A percentile compares a stretch with the other conserved stretches of the same genome.
phyloP scores from a whole-genome alignment of 306 rosid species.

The Trifolium repens region DNA sequence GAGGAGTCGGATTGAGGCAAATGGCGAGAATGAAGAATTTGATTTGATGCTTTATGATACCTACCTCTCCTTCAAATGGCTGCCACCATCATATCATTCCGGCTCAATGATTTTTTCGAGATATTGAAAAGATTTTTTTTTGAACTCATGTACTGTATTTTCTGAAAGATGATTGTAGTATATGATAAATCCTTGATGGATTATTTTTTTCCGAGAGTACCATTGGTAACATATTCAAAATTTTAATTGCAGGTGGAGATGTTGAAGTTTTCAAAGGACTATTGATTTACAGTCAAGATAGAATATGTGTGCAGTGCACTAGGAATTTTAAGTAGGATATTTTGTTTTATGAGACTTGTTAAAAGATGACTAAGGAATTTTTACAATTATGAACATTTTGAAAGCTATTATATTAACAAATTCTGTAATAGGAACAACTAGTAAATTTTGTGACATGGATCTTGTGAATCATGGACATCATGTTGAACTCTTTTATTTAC shows the following conservation, averaged over 20 bases:
- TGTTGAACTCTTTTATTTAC: background rate
- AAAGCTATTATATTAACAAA: background rate
- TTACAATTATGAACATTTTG: constrained; percentile 7
- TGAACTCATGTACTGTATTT: background rate
- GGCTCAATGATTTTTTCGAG: constrained; percentile 84
- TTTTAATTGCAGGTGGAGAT: constrained; percentile 2
- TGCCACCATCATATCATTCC: constrained; percentile 80
- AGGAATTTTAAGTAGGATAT: too few species aligned
- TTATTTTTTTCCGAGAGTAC: background rate
- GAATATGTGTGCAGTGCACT: too few species aligned
- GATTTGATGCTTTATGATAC: background rate
- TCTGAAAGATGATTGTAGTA: background rate
- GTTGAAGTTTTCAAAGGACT: constrained; percentile 17
- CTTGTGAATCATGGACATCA: background rate
- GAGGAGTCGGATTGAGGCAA: too few species aligned
- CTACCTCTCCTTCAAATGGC: constrained; percentile 81
- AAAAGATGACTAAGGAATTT: constrained; percentile 20
- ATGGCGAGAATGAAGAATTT: too few species aligned
- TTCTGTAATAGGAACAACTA: background rate
- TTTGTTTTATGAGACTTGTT: constrained; percentile 26
- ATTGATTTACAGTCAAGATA: constrained; percentile 34
- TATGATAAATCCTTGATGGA: background rate
- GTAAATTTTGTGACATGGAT: too few species aligned
- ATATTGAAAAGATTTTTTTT: background rate
- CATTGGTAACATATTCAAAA: background rate